Base-by-base conservation (phyloP, 75 land plant genomes). In the Cupressus sempervirens region DNA sequence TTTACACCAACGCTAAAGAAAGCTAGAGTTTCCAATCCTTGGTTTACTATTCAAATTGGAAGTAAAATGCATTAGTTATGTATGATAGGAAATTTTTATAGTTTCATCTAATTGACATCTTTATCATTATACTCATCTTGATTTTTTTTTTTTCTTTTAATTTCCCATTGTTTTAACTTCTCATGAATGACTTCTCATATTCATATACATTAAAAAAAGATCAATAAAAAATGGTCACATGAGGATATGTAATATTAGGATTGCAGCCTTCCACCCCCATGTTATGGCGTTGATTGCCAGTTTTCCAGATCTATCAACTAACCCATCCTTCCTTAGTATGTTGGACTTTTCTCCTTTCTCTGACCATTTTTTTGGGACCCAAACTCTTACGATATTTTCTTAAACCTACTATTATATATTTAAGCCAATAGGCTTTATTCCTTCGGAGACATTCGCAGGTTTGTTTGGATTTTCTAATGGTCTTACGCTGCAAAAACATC, bases 1-100 rank as follows among this genome's bases (percentile, higher is more conserved):
- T 95, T 95, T 83, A 91, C 91, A 50, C 89, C 91, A 15, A 93
- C 93, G 50, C 94, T 94, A 80, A 87, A 90, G 75, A 90, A 93
- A 50, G 92, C 94, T 11, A 92, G 83, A 34, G 92, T 88, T 36
- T 86, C 90, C 50, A 94, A 70, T 46, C 86, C 91, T 81, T 94
- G 91, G 45, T 91, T 91, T 56, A 89, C 94, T 93, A 90, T 50
- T 65, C n/a, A 20, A n/a, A 65, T 26, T 26, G 14, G 53, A 50
- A 50, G 53, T 11, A 50, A 50, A 50, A 50, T 50, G 15, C 53
- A 50, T 50, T 50, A 50, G 52, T 12, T 50, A 11, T 50, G 0
- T 50, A 50, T 50, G 13, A 0, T 50, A 3, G 53, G 3, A n/a
- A 50, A 50, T 50, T 50, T 13, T 50, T 0, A 2, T 50, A 50